phyloP scores from a whole-genome alignment of 176 grass and related monocot species.

The Sorghum bicolor region Sorghum_bicolor_NCBIv3 NC_012871.2:66129501-66130000 shows the following conservation, averaged over 20 bases:
- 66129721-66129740: background rate
- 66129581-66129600: background rate
- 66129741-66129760: background rate
- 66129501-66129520: background rate
- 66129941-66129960: background rate
- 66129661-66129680: background rate
- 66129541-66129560: background rate
- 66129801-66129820: conserved; percentile 12
- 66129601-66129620: background rate
- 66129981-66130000: background rate
- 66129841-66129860: conserved; percentile 94
- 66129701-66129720: conserved; percentile 47
- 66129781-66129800: background rate
- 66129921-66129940: conserved; percentile 41
- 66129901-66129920: conserved; percentile 99
- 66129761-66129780: background rate
- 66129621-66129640: conserved; percentile 12
- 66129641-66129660: background rate
- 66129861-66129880: conserved; percentile 96
- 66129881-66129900: conserved; percentile 88
- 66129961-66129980: conserved; percentile 16
- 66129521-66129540: background rate
- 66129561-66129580: conserved; percentile 1
- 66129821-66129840: background rate
- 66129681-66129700: conserved; percentile 21